phyloP scores from a whole-genome alignment of 805 yeast species.

The Yamadazyma takamatsuzukensis region DNA sequence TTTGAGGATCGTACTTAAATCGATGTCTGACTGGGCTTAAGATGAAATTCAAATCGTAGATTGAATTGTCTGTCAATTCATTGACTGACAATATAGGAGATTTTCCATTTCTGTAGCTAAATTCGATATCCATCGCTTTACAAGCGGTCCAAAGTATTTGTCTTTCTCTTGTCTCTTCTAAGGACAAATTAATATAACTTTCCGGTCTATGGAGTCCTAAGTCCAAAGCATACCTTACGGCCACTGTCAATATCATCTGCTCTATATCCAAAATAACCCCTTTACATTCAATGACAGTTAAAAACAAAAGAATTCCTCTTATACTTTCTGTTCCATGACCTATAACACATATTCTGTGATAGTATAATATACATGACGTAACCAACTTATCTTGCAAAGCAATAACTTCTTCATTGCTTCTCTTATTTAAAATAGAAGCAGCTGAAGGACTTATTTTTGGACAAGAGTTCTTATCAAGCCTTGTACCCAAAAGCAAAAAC shows the following conservation, averaged over 20 bases:
- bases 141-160: constrained; percentile 34
- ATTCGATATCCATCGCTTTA: constrained; percentile 32
- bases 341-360: constrained; percentile 44
- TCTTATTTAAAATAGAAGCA: too few relatives aligned
- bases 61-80: too few relatives aligned
- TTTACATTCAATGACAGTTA: constrained; percentile 30
- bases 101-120: constrained; percentile 35
- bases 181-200: constrained; percentile 17
- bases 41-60: too few relatives aligned
- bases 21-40: too few relatives aligned
- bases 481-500: constrained; percentile 4
- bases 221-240: constrained; percentile 37
- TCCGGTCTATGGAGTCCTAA: constrained; percentile 38
- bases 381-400: constrained; percentile 14
- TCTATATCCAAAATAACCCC: constrained; percentile 24
- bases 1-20: too few relatives aligned
- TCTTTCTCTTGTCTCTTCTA: constrained; percentile 19
- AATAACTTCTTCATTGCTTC: constrained; percentile 12
- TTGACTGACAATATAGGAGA: constrained; percentile 38
- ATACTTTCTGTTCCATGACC: constrained; percentile 51
- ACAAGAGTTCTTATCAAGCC: too few relatives aligned
- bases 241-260: constrained; percentile 26
- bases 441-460: too few relatives aligned
- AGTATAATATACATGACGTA: constrained; percentile 43
- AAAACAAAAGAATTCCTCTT: constrained; percentile 48